Percentiles rank a stretch among this genome's conserved stretches.
Evolutionary conservation across 768 basidiomycete species (phyloP).

Genomic region (Boletus subparvulus): DNA sequence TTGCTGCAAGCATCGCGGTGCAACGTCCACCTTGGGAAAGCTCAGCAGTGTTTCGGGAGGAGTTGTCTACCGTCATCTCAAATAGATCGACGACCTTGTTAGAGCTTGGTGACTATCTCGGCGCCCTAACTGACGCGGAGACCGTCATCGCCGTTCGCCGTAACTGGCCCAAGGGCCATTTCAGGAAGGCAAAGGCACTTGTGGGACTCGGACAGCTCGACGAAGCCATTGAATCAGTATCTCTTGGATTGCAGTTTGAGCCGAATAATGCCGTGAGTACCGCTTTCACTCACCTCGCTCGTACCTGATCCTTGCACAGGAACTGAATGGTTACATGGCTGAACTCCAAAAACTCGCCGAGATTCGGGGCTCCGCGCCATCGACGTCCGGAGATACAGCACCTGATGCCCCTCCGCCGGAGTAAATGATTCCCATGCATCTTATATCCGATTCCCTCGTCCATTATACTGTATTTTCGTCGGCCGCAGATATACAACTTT

Average conservation of each 20-base stretch:
- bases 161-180: slow-evolving; percentile 95
- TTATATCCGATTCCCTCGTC: not conserved
- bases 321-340: slow-evolving; percentile 33
- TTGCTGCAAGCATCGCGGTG: slow-evolving; percentile 72
- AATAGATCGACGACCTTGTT: slow-evolving; percentile 90
- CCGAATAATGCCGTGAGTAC: slow-evolving; percentile 55
- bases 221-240: slow-evolving; percentile 81
- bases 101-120: slow-evolving; percentile 71
- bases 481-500: slow-evolving; percentile 2
- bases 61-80: slow-evolving; percentile 84
- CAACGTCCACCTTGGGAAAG: slow-evolving; percentile 89
- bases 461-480: slow-evolving; percentile 8
- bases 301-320: slow-evolving; percentile 22
- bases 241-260: slow-evolving; percentile 85
- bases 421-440: slow-evolving; percentile 9
- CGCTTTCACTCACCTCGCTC: not conserved
- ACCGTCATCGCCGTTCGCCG: slow-evolving; percentile 81
- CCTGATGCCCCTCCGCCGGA: slow-evolving; percentile 2
- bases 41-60: slow-evolving; percentile 81
- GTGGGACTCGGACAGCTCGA: slow-evolving; percentile 63
- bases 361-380: slow-evolving; percentile 1
- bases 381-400: not conserved
- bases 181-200: slow-evolving; percentile 89
- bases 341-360: slow-evolving; percentile 30
- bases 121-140: slow-evolving; percentile 86